These are phyloP conservation scores for Rhamnella rubrinervis DNA, from an alignment of 331 rosid genomes.

Conservation along the genomic window DNA sequence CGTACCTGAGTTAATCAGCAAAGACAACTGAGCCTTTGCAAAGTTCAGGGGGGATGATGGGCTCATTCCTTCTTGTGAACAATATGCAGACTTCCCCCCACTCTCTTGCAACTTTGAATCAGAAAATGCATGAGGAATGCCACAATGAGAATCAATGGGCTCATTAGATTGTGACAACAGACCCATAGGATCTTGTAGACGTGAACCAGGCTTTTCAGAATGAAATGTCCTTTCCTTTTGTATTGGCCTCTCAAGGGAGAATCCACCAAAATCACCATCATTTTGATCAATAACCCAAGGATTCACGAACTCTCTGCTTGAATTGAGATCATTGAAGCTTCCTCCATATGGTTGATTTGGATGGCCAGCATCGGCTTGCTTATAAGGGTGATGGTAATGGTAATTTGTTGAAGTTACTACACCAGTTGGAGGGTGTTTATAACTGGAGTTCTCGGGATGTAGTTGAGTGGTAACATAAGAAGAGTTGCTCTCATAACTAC, in stretches of 20 bases:
- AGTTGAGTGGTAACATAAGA: constrained; percentile 42
- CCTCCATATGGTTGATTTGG: constrained; percentile 29
- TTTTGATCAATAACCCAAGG: constrained; percentile 28
- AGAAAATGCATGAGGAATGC: constrained; percentile 60
- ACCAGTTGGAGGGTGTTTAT: constrained; percentile 27
- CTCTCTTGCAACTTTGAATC: constrained; percentile 65
- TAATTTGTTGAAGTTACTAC: constrained; percentile 7
- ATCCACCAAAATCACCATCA: constrained; percentile 30
- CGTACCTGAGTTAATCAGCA: constrained; percentile 33
- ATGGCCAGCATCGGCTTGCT: constrained; percentile 24
- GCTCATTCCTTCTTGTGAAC: constrained; percentile 51
- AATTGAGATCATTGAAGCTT: constrained; percentile 28
- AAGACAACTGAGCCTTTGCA: constrained; percentile 42
- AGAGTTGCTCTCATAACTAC: constrained; percentile 40
- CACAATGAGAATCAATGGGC: constrained; percentile 26
- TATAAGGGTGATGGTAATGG: constrained; percentile 7
- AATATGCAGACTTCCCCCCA: constrained; percentile 49
- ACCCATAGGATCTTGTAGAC: constrained; percentile 29
- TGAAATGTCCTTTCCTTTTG: constrained; percentile 32
- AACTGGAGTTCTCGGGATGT: constrained; percentile 32
- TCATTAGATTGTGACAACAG: constrained; percentile 36
- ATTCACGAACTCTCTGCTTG: constrained; percentile 22
- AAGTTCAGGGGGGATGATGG: constrained; percentile 45
- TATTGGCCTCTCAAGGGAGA: constrained; percentile 32
- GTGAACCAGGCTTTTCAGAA: constrained; percentile 39